Conservation (phyloP, 257 asterid species). For the Ilex asprella region DNA sequence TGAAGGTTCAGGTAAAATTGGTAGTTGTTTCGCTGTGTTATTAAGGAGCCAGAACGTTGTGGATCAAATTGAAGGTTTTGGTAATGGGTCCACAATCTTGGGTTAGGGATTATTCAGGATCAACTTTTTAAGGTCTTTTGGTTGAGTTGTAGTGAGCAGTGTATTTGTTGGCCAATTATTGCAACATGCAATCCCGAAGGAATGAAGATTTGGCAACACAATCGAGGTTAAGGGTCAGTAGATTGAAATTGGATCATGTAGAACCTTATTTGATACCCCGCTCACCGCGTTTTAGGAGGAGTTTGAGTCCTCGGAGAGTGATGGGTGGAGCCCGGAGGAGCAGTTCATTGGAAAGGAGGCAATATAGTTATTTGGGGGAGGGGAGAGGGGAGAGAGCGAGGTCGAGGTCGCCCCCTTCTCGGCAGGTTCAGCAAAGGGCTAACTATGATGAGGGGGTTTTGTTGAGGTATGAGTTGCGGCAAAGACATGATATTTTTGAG, state of each 20-base stretch:
- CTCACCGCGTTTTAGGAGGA: constrained; percentile 10
- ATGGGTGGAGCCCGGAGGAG: constrained; percentile 4
- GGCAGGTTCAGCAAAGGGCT: background rate
- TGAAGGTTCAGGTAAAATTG: too few relatives aligned
- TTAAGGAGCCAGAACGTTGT: too few relatives aligned
- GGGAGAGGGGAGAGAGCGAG: background rate
- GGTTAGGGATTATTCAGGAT: too few relatives aligned
- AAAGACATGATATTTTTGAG: constrained; percentile 9
- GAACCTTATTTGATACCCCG: constrained; percentile 3
- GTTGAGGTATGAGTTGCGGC: constrained; percentile 7
- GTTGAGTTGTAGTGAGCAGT: too few relatives aligned
- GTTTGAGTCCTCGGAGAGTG: constrained; percentile 7
- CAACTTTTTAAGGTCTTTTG: too few relatives aligned
- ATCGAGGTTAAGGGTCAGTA: constrained; percentile 5
- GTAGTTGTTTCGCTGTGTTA: too few relatives aligned
- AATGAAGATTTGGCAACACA: constrained; percentile 1
- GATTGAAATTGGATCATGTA: constrained; percentile 3
- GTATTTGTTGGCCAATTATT: too few relatives aligned
- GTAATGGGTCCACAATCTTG: too few relatives aligned
- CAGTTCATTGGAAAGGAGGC: background rate
- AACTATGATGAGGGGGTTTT: constrained; percentile 1
- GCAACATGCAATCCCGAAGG: constrained; percentile 11
- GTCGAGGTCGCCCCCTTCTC: background rate
- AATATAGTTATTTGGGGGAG: background rate
- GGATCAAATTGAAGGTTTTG: background rate